Conservation (phyloP, 768 basidiomycete genomes). For the Serendipita vermifera region DNA sequence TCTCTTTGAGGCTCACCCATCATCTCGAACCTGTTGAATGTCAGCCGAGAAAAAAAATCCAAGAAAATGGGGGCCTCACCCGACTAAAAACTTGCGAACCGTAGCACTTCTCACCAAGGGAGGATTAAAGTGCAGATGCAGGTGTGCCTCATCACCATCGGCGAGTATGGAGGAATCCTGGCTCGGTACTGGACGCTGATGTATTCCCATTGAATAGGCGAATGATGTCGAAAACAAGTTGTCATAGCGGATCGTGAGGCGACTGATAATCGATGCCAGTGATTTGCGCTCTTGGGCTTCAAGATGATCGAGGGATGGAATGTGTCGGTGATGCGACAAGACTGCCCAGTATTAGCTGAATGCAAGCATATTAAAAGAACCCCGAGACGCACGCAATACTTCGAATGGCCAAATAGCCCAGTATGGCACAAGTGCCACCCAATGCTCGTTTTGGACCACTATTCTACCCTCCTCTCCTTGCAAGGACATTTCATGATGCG, state of each 20-base stretch:
- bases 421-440: slow-evolving; percentile 81
- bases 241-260: slow-evolving; percentile 55
- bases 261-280: slow-evolving; percentile 55
- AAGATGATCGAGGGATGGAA: slow-evolving; percentile 55
- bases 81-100: slow-evolving; percentile 81
- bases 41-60: slow-evolving; percentile 11
- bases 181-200: slow-evolving; percentile 58
- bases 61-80: slow-evolving; percentile 34
- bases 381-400: slow-evolving; percentile 41
- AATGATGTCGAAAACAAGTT: slow-evolving; percentile 78
- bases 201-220: slow-evolving; percentile 90
- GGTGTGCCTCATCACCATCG: slow-evolving; percentile 47
- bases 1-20: slow-evolving; percentile 88
- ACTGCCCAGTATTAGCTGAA: slow-evolving; percentile 31
- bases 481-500: slow-evolving; percentile 43
- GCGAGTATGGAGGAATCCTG: slow-evolving; percentile 22
- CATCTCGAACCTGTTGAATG: slow-evolving; percentile 55
- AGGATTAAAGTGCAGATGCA: slow-evolving; percentile 80
- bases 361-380: neutral
- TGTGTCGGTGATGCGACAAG: slow-evolving; percentile 64
- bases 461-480: slow-evolving; percentile 41
- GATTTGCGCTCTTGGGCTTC: slow-evolving; percentile 44
- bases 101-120: slow-evolving; percentile 71
- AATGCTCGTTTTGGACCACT: slow-evolving; percentile 59
- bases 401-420: slow-evolving; percentile 96